These are phyloP conservation scores for Komagataella pseudopastoris DNA, from an alignment of 805 yeast species.

Conservation along the genomic window DNA sequence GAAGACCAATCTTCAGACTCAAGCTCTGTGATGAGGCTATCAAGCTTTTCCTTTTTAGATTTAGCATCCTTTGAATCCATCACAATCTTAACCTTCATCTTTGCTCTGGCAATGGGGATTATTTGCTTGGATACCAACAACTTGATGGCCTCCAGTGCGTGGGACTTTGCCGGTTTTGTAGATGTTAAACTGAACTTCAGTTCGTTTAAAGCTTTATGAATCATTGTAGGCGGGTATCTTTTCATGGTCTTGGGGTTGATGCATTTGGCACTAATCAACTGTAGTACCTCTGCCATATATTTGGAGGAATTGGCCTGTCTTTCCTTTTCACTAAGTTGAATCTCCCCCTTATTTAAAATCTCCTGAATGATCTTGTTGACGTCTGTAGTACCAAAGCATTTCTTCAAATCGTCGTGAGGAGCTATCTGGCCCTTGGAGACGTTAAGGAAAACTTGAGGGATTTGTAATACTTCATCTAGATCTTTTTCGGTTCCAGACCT, in stretches of 20 bases:
- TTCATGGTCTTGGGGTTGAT: constrained; percentile 82
- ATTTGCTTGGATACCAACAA: constrained; percentile 64
- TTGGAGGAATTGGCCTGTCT: constrained; percentile 63
- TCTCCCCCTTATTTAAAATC: constrained; percentile 82
- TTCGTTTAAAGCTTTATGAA: constrained; percentile 71
- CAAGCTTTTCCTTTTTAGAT: constrained; percentile 7
- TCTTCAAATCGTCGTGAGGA: constrained; percentile 65
- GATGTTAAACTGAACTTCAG: constrained; percentile 69
- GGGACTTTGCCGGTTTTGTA: constrained; percentile 54
- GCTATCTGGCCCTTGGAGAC: constrained; percentile 95
- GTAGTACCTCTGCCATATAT: constrained; percentile 70
- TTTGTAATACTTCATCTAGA: constrained; percentile 88
- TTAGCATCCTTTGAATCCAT: constrained; percentile 41
- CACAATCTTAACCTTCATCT: constrained; percentile 72
- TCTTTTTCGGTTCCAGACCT: constrained; percentile 76
- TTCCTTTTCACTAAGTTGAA: constrained; percentile 90
- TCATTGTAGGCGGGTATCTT: constrained; percentile 90
- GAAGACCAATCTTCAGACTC: constrained; percentile 13
- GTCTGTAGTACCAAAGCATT: constrained; percentile 66
- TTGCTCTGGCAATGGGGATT: constrained; percentile 88
- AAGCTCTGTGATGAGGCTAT: constrained; percentile 20
- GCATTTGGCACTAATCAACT: constrained; percentile 77
- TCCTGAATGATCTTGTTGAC: constrained; percentile 65
- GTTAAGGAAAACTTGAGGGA: constrained; percentile 86
- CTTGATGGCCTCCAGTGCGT: constrained; percentile 86